phyloP scores from a whole-genome alignment of 1,139 yeast species.

The Debaryomyces udenii region DNA sequence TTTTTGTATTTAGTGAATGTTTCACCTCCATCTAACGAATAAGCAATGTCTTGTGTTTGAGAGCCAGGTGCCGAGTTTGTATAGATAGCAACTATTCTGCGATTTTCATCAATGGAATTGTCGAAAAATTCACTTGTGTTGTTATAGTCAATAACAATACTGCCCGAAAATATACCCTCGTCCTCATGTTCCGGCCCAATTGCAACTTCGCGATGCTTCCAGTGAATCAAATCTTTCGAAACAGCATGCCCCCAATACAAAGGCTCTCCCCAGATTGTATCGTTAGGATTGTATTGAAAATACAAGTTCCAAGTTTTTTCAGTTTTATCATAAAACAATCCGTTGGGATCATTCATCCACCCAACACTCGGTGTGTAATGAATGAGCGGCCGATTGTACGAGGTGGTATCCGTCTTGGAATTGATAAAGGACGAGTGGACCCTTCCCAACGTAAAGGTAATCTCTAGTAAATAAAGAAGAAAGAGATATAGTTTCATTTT shows the following conservation, averaged over 20 bases:
- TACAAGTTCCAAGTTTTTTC: constrained; percentile 26
- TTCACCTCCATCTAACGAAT: constrained; percentile 38
- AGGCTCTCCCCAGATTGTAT: constrained; percentile 27
- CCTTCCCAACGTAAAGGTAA: neutral
- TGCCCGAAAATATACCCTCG: constrained; percentile 36
- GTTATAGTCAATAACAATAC: constrained; percentile 33
- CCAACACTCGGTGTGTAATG: constrained; percentile 11
- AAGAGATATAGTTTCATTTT: too few species aligned
- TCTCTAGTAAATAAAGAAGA: neutral
- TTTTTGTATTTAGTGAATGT: constrained; percentile 27
- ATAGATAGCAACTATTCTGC: constrained; percentile 37
- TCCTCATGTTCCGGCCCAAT: constrained; percentile 24
- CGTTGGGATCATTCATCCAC: constrained; percentile 18
- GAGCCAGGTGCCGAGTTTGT: constrained; percentile 24
- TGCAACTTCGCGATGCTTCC: constrained; percentile 33
- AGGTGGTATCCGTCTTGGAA: neutral
- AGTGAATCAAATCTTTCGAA: constrained; percentile 30
- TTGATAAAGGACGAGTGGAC: neutral
- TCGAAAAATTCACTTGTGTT: constrained; percentile 38
- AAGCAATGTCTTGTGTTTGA: constrained; percentile 34
- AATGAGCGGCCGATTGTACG: constrained; percentile 8
- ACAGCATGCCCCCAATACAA: constrained; percentile 40
- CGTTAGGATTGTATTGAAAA: constrained; percentile 36
- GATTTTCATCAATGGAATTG: constrained; percentile 23
- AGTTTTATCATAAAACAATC: constrained; percentile 14